Base-by-base conservation (phyloP, 1,284 basidiomycete species). In the Boletus semigastroideus region DNA sequence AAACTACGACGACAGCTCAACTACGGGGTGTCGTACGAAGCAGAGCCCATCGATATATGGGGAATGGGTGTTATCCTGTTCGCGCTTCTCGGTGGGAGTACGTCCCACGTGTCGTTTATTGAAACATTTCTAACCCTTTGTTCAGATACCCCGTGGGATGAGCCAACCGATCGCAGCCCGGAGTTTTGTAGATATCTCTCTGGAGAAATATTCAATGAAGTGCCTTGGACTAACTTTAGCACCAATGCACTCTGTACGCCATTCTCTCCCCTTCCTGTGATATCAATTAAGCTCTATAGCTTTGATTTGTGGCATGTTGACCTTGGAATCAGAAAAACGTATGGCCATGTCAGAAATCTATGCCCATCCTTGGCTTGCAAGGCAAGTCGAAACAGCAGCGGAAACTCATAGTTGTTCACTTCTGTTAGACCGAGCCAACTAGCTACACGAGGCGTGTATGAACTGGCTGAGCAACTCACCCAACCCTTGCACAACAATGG, bases 111-210 rank as follows among this genome's bases (percentile, higher is more conserved):
- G 5, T 36, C 6, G 17, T n/a, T 9, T 12, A 2, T 22, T 17
- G 12, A 17, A 14, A 6, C 17, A 9, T 34, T 46, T 42, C 39
- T 52, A 2, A 55, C 37, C 34, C 19, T 34, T 56, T 48, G 10
- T 48, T 44, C 19, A 97, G 94, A 97, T 67, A 98, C 96, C 0
- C 97, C 96, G 1, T 99, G 96, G 96, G 96, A 98, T 65, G 91
- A 97, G 66, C 94, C 96, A 4, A 94, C 94, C 0, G 66, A 71
- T 1, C 76, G 78, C 19, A 92, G 90, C 56, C 80, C 83, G 2
- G 96, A 99, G 70, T 99, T 84, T 67, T 67, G 72, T 25, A 81
- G 84, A 8, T 99, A 91, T 69, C 65, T 89, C 3, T 78, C 78
- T 0, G 94, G 94, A 2, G 75, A 87, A 48, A 83, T 96, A 48